phyloP scores from a whole-genome alignment of 306 rosid species.

The Inga laurina region DNA sequence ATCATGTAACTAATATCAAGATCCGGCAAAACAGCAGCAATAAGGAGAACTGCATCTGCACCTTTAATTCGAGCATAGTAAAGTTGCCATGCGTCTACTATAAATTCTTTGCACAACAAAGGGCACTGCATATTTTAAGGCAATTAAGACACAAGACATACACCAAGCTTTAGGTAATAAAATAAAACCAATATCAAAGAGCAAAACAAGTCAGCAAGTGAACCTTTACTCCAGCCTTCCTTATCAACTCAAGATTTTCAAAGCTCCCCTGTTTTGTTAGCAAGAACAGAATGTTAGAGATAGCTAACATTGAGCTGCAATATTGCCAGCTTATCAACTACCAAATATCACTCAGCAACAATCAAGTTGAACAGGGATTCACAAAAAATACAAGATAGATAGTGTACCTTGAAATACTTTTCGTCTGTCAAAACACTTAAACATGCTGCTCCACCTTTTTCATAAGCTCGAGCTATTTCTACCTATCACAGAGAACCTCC shows the following conservation, averaged over 20 bases:
- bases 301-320: constrained; percentile 27
- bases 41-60: constrained; percentile 94
- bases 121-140: constrained; percentile 76
- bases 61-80: constrained; percentile 91
- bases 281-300: constrained; percentile 33
- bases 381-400: constrained; percentile 8
- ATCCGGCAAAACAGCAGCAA: constrained; percentile 97
- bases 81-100: constrained; percentile 92
- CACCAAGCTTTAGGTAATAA: no score
- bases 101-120: constrained; percentile 90
- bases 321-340: constrained; percentile 16
- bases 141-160: constrained; percentile 41
- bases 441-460: constrained; percentile 99
- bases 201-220: constrained; percentile 26
- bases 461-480: constrained; percentile 86
- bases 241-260: constrained; percentile 82
- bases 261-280: constrained; percentile 73
- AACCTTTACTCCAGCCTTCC: constrained; percentile 95
- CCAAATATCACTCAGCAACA: constrained; percentile 16
- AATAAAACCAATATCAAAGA: constrained; percentile 16
- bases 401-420: constrained; percentile 82
- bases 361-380: not conserved
- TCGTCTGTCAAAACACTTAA: constrained; percentile 91
- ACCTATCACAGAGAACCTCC: constrained; percentile 39
- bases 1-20: constrained; percentile 84